Evolutionary conservation across 345 rosid species (phyloP).

Genomic region (Salix viminalis): DNA sequence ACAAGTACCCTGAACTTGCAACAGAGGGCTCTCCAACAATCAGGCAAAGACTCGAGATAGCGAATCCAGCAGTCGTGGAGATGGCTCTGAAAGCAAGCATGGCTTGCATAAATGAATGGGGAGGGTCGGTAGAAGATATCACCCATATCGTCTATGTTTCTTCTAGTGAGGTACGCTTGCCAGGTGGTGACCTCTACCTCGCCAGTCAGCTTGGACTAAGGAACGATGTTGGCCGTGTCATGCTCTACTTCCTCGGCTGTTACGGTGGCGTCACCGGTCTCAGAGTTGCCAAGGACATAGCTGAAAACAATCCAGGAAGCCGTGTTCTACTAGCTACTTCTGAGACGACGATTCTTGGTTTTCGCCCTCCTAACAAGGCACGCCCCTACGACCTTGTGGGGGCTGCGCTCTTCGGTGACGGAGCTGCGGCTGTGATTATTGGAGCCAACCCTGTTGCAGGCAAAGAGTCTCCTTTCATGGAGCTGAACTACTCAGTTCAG

Average conservation of each 20-base stretch:
- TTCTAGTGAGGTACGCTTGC: constrained; percentile 88
- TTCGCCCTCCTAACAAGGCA: constrained; percentile 75
- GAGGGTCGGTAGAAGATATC: constrained; percentile 63
- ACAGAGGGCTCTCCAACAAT: constrained; percentile 76
- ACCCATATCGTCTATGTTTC: constrained; percentile 89
- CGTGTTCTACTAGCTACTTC: constrained; percentile 75
- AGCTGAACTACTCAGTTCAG: constrained; percentile 70
- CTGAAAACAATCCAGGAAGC: constrained; percentile 91
- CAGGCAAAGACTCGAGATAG: constrained; percentile 79
- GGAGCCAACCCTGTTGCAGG: constrained; percentile 56
- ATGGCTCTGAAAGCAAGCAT: constrained; percentile 84
- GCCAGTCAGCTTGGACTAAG: constrained; percentile 63
- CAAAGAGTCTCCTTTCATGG: constrained; percentile 77
- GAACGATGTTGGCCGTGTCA: constrained; percentile 65
- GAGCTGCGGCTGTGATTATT: constrained; percentile 75
- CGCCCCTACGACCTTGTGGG: constrained; percentile 93
- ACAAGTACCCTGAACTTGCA: constrained; percentile 78
- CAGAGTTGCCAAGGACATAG: constrained; percentile 91
- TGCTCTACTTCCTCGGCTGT: constrained; percentile 89
- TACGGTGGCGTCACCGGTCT: constrained; percentile 92
- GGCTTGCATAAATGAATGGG: constrained; percentile 86
- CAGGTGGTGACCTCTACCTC: constrained; percentile 87
- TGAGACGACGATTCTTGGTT: constrained; percentile 88
- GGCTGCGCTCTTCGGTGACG: constrained; percentile 92
- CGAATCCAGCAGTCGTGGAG: constrained; percentile 75